phyloP scores from a whole-genome alignment of 2,329 filamentous ascomycete genomes.

The Alternaria postmessia region DNA sequence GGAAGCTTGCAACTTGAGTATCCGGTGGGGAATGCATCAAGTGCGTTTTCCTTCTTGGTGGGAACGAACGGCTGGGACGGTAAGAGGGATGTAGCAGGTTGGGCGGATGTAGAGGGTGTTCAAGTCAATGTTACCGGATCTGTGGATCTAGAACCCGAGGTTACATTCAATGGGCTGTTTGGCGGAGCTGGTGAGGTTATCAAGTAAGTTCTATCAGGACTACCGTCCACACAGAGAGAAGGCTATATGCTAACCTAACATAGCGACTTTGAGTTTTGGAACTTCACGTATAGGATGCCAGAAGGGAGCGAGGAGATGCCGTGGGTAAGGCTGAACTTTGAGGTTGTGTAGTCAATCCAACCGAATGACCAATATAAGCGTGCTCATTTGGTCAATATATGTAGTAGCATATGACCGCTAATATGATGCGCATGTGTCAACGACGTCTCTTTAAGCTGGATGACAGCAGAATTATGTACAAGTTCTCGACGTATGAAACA shows the following conservation, averaged over 20 bases:
- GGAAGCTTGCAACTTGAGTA: conserved; percentile 61
- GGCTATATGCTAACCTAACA: conserved; percentile 3
- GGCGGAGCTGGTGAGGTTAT: conserved; percentile 49
- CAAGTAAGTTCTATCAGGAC: conserved; percentile 41
- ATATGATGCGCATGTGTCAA: neutral
- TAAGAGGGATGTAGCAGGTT: conserved; percentile 56
- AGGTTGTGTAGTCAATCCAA: conserved; percentile 7
- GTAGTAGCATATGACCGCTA: no score
- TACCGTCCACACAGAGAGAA: neutral
- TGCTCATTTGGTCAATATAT: neutral
- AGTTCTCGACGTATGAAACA: neutral
- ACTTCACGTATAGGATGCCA: conserved; percentile 53
- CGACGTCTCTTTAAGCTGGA: neutral
- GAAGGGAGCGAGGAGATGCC: conserved; percentile 34
- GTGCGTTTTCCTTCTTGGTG: conserved; percentile 61
- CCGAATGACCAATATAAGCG: neutral
- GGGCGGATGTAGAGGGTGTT: conserved; percentile 60
- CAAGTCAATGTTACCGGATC: conserved; percentile 58
- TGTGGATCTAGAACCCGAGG: conserved; percentile 50
- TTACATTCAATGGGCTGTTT: conserved; percentile 56
- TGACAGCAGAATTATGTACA: neutral
- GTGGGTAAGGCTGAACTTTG: conserved; percentile 35
- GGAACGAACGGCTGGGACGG: conserved; percentile 54
- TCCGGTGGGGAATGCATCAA: conserved; percentile 59
- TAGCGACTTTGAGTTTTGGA: conserved; percentile 54